A percentile compares a stretch with the other conserved stretches of the same genome.
These are phyloP conservation scores for Metschnikowia bowlesiae DNA, from an alignment of 805 yeast genomes.

Conservation along the genomic window DNA sequence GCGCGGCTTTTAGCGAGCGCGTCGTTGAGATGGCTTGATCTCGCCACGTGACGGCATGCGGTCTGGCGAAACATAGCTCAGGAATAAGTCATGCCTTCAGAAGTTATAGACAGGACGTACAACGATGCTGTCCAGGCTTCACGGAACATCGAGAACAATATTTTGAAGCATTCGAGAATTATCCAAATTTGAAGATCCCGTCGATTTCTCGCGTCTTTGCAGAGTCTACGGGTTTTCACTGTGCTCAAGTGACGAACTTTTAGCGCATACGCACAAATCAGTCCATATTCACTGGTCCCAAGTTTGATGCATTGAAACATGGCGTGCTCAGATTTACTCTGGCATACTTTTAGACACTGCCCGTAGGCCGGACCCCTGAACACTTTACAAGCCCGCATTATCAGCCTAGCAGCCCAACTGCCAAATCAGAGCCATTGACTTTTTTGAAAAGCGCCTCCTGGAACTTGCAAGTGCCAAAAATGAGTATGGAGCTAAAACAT, in stretches of 20 bases:
- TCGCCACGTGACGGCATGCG: slow-evolving; percentile 2
- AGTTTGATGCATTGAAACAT: background rate
- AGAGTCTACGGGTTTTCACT: background rate
- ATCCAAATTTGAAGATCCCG: background rate
- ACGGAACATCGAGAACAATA: background rate
- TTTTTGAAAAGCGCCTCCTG: too few species aligned
- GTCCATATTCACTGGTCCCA: background rate
- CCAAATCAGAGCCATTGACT: background rate
- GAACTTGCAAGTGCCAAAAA: too few species aligned
- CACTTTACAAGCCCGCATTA: background rate
- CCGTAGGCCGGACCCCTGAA: background rate
- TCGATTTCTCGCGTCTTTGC: background rate
- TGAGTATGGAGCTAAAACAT: too few species aligned
- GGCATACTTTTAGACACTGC: background rate
- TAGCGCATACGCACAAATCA: slow-evolving; percentile 3
- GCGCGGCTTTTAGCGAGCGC: slow-evolving; percentile 4
- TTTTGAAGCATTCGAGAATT: background rate
- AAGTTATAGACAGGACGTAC: background rate
- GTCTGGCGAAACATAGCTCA: slow-evolving; percentile 3
- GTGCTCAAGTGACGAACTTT: background rate
- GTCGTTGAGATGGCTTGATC: slow-evolving; percentile 1
- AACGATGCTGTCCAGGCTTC: background rate
- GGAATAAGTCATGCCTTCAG: background rate
- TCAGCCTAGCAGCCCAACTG: background rate
- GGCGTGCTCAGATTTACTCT: background rate